These are phyloP conservation scores for Gloeophyllum trabeum DNA, from an alignment of 768 basidiomycete species.

Conservation along the genomic window DNA sequence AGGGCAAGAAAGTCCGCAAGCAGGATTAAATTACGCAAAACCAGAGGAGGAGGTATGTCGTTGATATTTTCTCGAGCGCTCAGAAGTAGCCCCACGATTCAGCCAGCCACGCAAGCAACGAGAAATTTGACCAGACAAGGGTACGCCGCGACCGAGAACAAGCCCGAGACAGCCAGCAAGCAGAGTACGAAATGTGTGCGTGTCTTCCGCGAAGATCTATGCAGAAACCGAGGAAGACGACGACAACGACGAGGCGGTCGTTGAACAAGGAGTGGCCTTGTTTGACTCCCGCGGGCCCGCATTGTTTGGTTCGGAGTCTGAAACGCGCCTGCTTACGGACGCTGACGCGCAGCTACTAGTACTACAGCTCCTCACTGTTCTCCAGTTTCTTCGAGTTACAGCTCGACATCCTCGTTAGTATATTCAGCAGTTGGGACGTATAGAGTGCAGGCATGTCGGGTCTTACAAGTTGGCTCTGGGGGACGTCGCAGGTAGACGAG, in stretches of 20 bases:
- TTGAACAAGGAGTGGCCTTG: conserved; percentile 15
- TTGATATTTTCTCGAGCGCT: too few species aligned
- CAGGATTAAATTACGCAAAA: too few species aligned
- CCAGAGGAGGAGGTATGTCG: too few species aligned
- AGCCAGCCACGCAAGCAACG: too few species aligned
- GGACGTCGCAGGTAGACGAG: conserved; percentile 73
- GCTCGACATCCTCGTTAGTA: background rate
- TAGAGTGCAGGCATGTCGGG: conserved; percentile 33
- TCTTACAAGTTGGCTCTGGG: conserved; percentile 67
- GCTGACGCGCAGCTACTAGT: background rate
- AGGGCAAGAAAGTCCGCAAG: too few species aligned
- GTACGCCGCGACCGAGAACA: too few species aligned
- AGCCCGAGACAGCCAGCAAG: background rate
- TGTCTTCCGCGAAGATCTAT: too few species aligned
- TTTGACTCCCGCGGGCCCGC: background rate
- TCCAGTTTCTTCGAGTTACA: too few species aligned
- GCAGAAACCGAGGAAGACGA: conserved; percentile 2
- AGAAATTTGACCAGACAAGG: too few species aligned
- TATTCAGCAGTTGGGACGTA: background rate
- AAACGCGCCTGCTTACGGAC: background rate
- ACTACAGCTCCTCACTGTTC: too few species aligned
- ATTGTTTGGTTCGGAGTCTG: background rate
- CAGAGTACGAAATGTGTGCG: background rate
- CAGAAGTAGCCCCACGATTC: too few species aligned
- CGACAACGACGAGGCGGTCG: conserved; percentile 14